Base-by-base conservation (phyloP, 139 green algal genomes). In the Monoraphidium neglectum region DNA sequence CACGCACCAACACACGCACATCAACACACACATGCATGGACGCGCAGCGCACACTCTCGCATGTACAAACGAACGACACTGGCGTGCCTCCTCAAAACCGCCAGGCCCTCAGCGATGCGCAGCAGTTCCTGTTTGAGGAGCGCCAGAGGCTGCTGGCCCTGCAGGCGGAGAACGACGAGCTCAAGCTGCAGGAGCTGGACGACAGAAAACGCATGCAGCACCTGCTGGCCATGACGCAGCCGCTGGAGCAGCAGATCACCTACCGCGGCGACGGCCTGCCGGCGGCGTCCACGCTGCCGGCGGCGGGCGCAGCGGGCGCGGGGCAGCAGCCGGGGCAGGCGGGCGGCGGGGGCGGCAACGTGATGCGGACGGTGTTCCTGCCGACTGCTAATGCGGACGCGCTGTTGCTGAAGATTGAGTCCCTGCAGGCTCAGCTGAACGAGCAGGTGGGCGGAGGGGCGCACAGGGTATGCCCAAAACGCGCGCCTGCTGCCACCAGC, bases 71-170 rank as follows among this genome's bases (percentile, higher is more conserved):
- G 18, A 60, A 18, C 21, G 51, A 28, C 18, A 60, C 51, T 28
- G 51, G 18, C 51, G 51, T 60, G 3, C 40, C 32, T 54, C 12
- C 33, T 18, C 46, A 10, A 4, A 13, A 28, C 36, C 54, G 37
- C 46, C 87, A 97, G 90, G 92, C 92, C 0, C 79, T 97, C 1
- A 92, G 84, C 63, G 87, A 94, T 68, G 88, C 92, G 0, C 92
- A 97, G 77, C 91, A 87, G 30, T 94, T 87, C 66, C 79, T 97
- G 13, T 97, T 95, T 82, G 91, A 96, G 60, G 92, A 97, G 82
- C 79, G 92, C 18, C 87, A 95, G 81, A 87, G 92, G 2, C 68
- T 97, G 47, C 85, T 97, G 37, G 78, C 80, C 15, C 77, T 96
- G 30, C 91, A 96, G 38, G 86, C 89, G 2, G 91, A 96, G 70